Base-by-base conservation (phyloP, 208 protist genomes). In the Acanthamoeba sp. region DNA sequence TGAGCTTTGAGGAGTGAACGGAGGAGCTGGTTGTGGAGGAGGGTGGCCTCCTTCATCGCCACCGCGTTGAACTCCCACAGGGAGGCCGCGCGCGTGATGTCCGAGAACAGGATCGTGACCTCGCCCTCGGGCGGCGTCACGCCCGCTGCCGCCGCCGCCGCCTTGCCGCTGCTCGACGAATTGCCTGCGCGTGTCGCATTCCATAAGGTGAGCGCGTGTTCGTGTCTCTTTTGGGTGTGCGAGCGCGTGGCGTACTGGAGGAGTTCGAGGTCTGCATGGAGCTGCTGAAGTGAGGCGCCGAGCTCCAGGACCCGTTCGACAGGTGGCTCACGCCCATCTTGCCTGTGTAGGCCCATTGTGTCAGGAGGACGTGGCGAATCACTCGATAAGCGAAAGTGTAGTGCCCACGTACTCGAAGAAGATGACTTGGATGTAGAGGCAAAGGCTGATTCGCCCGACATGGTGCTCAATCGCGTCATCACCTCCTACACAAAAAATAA, bases 21-120 rank as follows among this genome's bases (percentile, higher is more conserved):
- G 9, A 84, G 45, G 73, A 84, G 32, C 73, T 84, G 27, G 82
- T 90, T 90, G 82, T 90, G 82, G 40, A 90, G 82, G 24, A 90
- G 82, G 16, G 82, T 90, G 40, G 82, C 82, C 45, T 90, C 82
- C 34, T 66, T 57, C 82, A 90, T 90, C 7, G 82, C 82, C 5
- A 5, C 27, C 6, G 82, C n/a, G 52, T 90, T 45, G 52, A 69
- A 66, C 55, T 90, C 82, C 82, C 82, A 90, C 7, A 90, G 82
- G 22, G 82, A 55, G 9, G 82, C 82, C 5, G 82, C 82, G 32
- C 82, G 32, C 20, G 29, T 55, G 82, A 90, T 64, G 82, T 90
- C 82, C 16, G 48, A 66, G 55, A 90, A 90, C 32, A 90, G 29
- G 32, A 90, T 90, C n/a, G 82, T 64, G 12, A 90, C 29, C 55